These are phyloP conservation scores for Kalanchoe fedtschenkoi DNA, from an alignment of 164 flowering plant genomes.

Conservation along the genomic window DNA sequence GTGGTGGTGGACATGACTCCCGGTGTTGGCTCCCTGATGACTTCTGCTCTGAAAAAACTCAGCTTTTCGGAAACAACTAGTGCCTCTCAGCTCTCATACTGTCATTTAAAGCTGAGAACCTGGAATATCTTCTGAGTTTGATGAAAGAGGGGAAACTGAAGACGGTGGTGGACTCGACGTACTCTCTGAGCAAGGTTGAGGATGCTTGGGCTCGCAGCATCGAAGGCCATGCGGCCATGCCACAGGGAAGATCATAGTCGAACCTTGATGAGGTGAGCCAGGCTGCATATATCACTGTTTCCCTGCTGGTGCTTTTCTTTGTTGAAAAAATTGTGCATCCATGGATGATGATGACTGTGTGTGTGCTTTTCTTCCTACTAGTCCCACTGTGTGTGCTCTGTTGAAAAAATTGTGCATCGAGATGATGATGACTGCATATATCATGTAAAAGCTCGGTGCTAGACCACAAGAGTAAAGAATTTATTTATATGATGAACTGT, in stretches of 20 bases:
- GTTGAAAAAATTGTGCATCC: no score
- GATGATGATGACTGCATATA: no score
- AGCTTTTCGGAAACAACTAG: constrained; percentile 38
- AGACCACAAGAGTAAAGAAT: no score
- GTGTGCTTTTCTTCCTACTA: no score
- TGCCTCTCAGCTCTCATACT: constrained; percentile 22
- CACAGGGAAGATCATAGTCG: constrained; percentile 40
- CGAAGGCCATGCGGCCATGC: constrained; percentile 49
- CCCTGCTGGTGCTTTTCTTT: no score
- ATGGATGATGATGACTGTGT: no score
- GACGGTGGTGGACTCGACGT: constrained; percentile 33
- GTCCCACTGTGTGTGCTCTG: no score
- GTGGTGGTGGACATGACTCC: no score
- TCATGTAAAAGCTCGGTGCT: no score
- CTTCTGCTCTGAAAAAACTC: constrained; percentile 21
- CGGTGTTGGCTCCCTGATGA: constrained; percentile 20
- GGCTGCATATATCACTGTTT: no score
- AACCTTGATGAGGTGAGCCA: no score
- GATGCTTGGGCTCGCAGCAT: constrained; percentile 43
- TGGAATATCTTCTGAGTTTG: constrained; percentile 27
- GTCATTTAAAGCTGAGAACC: constrained; percentile 19
- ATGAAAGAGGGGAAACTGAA: constrained; percentile 40
- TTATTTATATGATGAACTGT: background rate
- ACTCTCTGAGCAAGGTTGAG: constrained; percentile 35
- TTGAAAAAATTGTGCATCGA: no score